Evolutionary conservation across 345 rosid genomes (phyloP).

Genomic region (Clausena lansium): DNA sequence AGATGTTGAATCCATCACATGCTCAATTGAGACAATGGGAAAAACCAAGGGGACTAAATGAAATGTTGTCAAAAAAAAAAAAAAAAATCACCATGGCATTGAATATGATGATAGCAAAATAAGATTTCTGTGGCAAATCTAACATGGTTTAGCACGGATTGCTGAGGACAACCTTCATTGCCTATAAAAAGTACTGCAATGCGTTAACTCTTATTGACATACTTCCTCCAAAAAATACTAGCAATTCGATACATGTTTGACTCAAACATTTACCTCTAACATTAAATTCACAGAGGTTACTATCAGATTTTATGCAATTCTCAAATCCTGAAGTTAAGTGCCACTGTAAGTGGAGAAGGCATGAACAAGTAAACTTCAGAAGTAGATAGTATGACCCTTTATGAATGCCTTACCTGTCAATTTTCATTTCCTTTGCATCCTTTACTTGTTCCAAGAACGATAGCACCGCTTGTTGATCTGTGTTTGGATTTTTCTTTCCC

Average conservation of each 20-base stretch:
- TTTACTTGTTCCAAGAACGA: conserved; percentile 56
- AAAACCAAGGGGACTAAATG: neutral
- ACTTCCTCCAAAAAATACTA: neutral
- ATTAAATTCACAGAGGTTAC: neutral
- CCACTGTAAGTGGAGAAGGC: neutral
- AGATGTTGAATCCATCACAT: neutral
- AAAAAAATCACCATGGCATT: neutral
- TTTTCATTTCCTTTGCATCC: conserved; percentile 62
- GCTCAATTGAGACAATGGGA: neutral
- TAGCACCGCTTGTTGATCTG: conserved; percentile 42
- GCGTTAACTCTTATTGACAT: neutral
- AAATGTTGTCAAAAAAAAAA: neutral
- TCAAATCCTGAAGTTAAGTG: neutral
- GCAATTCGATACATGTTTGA: neutral
- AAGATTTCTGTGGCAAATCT: neutral
- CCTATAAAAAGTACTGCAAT: neutral
- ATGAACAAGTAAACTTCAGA: neutral
- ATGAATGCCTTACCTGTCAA: conserved; percentile 50
- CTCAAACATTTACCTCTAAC: neutral
- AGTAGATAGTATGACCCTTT: neutral
- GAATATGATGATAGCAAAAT: neutral
- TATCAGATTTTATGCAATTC: neutral
- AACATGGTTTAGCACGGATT: neutral
- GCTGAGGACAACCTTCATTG: neutral
- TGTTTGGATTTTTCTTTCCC: conserved; percentile 83